A percentile compares a stretch with the other conserved stretches of the same genome.
These are phyloP conservation scores for Vitis cinerea DNA, from an alignment of 164 flowering plant genomes.

Conservation along the genomic window DNA sequence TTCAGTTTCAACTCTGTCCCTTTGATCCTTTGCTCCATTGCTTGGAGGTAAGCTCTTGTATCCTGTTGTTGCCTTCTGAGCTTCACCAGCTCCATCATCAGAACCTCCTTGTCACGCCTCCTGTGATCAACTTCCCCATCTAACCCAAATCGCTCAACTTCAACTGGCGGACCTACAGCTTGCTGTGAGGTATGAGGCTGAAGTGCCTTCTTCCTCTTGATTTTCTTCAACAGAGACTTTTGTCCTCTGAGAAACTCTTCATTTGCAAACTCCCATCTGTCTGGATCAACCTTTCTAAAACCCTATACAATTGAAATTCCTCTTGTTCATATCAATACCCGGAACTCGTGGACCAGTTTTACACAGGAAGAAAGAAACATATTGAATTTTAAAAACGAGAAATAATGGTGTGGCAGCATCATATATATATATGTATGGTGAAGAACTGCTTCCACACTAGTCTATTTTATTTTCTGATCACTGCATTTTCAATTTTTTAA, in stretches of 20 bases:
- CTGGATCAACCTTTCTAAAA: constrained; percentile 82
- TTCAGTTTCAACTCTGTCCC: constrained; percentile 67
- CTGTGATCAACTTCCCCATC: constrained; percentile 63
- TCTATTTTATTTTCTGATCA: not conserved
- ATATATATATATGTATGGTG: no score
- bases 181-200: constrained; percentile 27
- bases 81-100: constrained; percentile 63
- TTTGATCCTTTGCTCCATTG: constrained; percentile 54
- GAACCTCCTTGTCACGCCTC: constrained; percentile 64
- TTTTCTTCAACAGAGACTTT: constrained; percentile 59
- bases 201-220: constrained; percentile 58
- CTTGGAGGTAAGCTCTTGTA: constrained; percentile 36
- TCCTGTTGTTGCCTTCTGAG: constrained; percentile 76
- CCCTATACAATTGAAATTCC: constrained; percentile 48
- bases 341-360: no score
- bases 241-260: constrained; percentile 79
- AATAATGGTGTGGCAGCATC: no score
- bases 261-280: constrained; percentile 89
- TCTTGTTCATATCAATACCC: no score
- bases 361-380: no score
- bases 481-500: constrained; percentile 3
- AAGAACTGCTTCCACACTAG: not conserved
- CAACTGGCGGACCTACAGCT: constrained; percentile 50
- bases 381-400: no score
- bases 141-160: constrained; percentile 58